phyloP scores from a whole-genome alignment of 768 basidiomycete genomes.

The Agrocybe praecox region DNA sequence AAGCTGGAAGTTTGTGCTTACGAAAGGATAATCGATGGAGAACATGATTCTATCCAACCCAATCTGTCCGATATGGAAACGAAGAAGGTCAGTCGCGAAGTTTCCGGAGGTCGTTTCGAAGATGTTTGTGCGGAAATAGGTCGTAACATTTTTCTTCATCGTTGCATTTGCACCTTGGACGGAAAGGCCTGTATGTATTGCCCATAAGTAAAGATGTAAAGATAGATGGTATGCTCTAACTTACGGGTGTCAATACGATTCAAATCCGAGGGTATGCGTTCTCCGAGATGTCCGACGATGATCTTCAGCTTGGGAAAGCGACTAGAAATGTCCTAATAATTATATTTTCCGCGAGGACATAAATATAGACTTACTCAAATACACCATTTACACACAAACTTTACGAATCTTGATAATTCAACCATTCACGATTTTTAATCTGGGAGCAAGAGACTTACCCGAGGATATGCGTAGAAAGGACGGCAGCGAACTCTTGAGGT shows the following conservation, averaged over 20 bases:
- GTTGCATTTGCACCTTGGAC: conserved; percentile 33
- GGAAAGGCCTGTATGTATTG: conserved; percentile 28
- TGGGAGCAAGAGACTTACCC: too few relatives aligned
- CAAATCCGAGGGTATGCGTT: conserved; percentile 44
- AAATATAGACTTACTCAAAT: conserved; percentile 31
- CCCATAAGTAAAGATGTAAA: too few relatives aligned
- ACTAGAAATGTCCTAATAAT: too few relatives aligned
- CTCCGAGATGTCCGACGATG: conserved; percentile 46
- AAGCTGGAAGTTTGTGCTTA: conserved; percentile 13
- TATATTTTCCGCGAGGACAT: too few relatives aligned
- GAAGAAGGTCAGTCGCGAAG: conserved; percentile 38
- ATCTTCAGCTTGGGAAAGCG: conserved; percentile 42
- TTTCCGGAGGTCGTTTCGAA: conserved; percentile 44
- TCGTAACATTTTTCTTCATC: conserved; percentile 38
- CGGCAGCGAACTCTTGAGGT: conserved; percentile 39
- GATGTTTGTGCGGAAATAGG: conserved; percentile 41
- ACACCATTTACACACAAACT: conserved; percentile 40
- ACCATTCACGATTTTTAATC: too few relatives aligned
- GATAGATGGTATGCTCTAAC: too few relatives aligned
- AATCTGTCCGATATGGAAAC: conserved; percentile 40
- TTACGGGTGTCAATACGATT: conserved; percentile 40
- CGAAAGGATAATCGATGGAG: conserved; percentile 40
- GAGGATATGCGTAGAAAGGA: conserved; percentile 40
- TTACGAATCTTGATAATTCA: too few relatives aligned
- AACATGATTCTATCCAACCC: conserved; percentile 42